A percentile compares a stretch with the other conserved stretches of the same genome.
phyloP scores from a whole-genome alignment of 2,329 filamentous ascomycete species.

The Sclerotiophoma versabilis region DNA sequence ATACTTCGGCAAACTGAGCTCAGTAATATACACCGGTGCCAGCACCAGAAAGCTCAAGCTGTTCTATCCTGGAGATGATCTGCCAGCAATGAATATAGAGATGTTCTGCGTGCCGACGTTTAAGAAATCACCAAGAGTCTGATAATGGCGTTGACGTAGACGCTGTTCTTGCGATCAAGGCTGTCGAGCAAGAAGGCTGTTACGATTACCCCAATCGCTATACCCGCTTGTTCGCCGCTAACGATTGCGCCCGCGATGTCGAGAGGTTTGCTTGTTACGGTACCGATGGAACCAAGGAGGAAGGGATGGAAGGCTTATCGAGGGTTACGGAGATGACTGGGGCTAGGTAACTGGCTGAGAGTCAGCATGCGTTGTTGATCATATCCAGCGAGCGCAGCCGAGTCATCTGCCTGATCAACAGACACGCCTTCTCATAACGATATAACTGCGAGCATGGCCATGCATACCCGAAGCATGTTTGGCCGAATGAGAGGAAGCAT shows the following conservation, averaged over 20 bases:
- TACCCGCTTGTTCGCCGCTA: neutral
- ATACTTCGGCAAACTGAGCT: neutral
- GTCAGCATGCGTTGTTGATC: too few species aligned
- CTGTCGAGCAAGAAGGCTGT: neutral
- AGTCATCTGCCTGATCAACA: too few species aligned
- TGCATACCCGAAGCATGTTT: too few species aligned
- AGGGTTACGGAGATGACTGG: neutral
- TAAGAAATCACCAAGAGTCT: neutral
- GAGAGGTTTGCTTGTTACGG: neutral
- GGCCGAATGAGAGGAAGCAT: too few species aligned
- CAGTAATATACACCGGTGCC: neutral
- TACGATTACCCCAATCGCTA: neutral
- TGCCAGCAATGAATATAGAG: too few species aligned
- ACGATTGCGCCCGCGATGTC: neutral
- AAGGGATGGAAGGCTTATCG: neutral
- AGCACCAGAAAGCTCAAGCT: constrained; percentile 2
- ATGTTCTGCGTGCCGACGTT: neutral
- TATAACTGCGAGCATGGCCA: too few species aligned
- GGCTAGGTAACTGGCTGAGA: neutral
- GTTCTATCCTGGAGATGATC: neutral
- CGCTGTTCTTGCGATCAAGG: neutral
- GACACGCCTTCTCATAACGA: too few species aligned
- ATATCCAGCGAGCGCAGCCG: too few species aligned
- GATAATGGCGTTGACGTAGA: neutral
- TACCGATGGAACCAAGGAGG: neutral